Evolutionary conservation across 352 stramenopile species (phyloP).

Genomic region (Aphanomyces cochlioides): DNA sequence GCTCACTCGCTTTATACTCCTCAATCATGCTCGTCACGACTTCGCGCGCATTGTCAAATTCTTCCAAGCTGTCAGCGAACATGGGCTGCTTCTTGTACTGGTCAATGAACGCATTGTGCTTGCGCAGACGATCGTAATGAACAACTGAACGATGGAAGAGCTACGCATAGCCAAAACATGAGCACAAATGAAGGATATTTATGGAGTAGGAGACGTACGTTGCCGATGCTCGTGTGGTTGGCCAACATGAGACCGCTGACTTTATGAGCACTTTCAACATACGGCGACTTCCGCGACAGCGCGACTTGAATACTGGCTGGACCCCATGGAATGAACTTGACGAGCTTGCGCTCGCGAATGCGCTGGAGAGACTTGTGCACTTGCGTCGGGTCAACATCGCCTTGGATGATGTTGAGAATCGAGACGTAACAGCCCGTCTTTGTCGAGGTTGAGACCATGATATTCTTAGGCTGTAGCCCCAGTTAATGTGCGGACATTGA

Average conservation of each 20-base stretch:
- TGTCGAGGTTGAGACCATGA: constrained; percentile 98
- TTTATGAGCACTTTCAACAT: constrained; percentile 96
- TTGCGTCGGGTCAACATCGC: constrained; percentile 96
- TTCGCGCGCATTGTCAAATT: constrained; percentile 82
- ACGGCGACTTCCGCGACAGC: constrained; percentile 96
- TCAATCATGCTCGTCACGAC: constrained; percentile 82
- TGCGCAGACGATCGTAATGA: constrained; percentile 97
- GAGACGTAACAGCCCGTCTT: constrained; percentile 98
- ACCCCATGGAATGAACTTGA: constrained; percentile 98
- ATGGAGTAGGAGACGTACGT: constrained; percentile 38
- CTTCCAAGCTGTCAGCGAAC: constrained; percentile 88
- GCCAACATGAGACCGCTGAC: constrained; percentile 97
- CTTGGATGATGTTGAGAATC: constrained; percentile 99
- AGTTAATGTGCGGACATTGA: not conserved
- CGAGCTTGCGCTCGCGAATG: constrained; percentile 96
- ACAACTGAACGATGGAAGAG: constrained; percentile 88
- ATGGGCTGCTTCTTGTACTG: constrained; percentile 98
- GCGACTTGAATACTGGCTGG: constrained; percentile 98
- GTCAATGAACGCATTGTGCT: constrained; percentile 98
- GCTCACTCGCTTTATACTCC: constrained; percentile 82
- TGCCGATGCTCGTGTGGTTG: constrained; percentile 98
- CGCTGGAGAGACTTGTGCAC: constrained; percentile 99
- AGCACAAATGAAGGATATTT: constrained; percentile 15
- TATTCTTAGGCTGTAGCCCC: constrained; percentile 94
- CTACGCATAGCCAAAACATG: constrained; percentile 32